A percentile compares a stretch with the other conserved stretches of the same genome.
Conservation (phyloP, 2,329 filamentous ascomycete genomes). For the Cytospora paraplurivora region DNA sequence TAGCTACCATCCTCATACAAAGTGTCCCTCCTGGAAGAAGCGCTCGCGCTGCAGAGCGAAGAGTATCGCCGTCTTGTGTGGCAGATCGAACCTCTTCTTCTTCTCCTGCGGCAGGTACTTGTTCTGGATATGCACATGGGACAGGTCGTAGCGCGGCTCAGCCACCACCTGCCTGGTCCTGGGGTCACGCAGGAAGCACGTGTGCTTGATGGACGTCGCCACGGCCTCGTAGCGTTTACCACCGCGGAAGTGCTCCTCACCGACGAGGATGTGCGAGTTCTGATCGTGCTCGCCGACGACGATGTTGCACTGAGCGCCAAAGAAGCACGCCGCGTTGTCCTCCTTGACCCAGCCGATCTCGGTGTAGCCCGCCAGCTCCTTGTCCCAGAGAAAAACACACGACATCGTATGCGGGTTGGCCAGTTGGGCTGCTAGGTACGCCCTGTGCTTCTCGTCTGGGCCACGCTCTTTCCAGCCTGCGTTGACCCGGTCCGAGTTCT, state of each 20-base stretch:
- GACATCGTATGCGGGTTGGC: conserved; percentile 36
- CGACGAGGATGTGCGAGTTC: conserved; percentile 35
- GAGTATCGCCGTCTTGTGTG: conserved; percentile 36
- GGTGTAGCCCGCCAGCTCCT: conserved; percentile 34
- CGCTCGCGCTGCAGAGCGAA: conserved; percentile 35
- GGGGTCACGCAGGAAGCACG: conserved; percentile 35
- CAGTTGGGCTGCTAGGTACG: conserved; percentile 33
- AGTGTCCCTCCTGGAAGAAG: conserved; percentile 36
- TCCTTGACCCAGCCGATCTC: conserved; percentile 36
- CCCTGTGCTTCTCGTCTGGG: conserved; percentile 35
- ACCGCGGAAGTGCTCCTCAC: conserved; percentile 35
- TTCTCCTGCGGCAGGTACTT: conserved; percentile 35
- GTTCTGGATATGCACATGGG: conserved; percentile 33
- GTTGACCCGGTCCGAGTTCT: conserved; percentile 37
- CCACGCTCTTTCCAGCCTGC: conserved; percentile 35
- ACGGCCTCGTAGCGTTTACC: conserved; percentile 35
- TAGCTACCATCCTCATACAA: conserved; percentile 28
- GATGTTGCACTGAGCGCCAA: conserved; percentile 35
- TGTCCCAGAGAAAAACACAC: conserved; percentile 37
- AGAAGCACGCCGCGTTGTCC: conserved; percentile 36
- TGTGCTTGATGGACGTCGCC: conserved; percentile 36
- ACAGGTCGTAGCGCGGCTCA: conserved; percentile 33
- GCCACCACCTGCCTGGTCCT: conserved; percentile 35
- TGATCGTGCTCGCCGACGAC: conserved; percentile 36
- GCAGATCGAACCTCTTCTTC: conserved; percentile 36